Conservation (phyloP, 768 basidiomycete genomes). For the Suillus alpinus region DNA sequence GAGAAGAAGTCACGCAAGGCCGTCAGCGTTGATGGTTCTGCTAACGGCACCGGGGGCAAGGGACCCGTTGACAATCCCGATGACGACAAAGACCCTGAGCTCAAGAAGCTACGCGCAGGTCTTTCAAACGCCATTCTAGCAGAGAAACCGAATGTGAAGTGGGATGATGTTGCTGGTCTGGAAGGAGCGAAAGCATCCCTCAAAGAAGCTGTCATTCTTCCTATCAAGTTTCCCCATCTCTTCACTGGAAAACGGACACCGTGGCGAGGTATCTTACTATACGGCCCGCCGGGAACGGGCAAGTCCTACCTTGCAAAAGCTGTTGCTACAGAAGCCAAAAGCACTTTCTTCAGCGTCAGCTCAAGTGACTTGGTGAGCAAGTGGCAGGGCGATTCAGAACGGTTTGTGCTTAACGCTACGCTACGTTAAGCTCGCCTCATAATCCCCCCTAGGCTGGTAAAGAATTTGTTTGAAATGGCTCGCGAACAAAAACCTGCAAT, state of each 20-base stretch:
- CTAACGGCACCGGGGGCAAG: conserved; percentile 41
- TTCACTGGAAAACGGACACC: conserved; percentile 99
- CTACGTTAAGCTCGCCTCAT: not conserved
- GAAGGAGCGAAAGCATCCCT: conserved; percentile 93
- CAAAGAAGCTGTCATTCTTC: conserved; percentile 98
- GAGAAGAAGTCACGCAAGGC: conserved; percentile 54
- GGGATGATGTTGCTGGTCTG: conserved; percentile 98
- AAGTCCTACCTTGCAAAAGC: conserved; percentile 98
- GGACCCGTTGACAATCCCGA: conserved; percentile 48
- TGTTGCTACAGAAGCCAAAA: conserved; percentile 98
- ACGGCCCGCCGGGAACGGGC: conserved; percentile 97
- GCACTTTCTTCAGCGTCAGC: conserved; percentile 97
- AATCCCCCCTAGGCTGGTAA: conserved; percentile 66
- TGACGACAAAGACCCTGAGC: conserved; percentile 85
- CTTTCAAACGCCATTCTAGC: conserved; percentile 84
- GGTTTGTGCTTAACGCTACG: conserved; percentile 47
- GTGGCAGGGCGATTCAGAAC: conserved; percentile 99
- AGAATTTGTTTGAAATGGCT: conserved; percentile 94
- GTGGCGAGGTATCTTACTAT: conserved; percentile 93
- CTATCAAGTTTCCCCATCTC: conserved; percentile 98
- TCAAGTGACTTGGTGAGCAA: conserved; percentile 96
- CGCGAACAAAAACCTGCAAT: conserved; percentile 95
- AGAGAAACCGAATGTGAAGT: conserved; percentile 93
- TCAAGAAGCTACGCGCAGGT: conserved; percentile 94
- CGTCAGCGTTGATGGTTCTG: conserved; percentile 47